phyloP scores from a whole-genome alignment of 371 early-diverging fungal genomes.

The Rhizopus stolonifer region DNA sequence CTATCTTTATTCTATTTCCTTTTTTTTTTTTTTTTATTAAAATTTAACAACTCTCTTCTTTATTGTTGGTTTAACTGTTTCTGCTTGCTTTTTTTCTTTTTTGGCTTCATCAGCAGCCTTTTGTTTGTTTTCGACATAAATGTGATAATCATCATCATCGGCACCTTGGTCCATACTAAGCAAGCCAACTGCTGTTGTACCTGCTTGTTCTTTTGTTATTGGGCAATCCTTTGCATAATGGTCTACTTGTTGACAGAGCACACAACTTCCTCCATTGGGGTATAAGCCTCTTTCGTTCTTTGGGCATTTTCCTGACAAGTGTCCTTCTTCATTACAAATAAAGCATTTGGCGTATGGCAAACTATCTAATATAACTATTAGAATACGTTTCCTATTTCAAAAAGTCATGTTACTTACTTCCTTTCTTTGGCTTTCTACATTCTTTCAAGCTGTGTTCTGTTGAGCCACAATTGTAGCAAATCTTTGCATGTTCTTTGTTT shows the following conservation, averaged over 20 bases:
- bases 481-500: conserved; percentile 45
- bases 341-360: conserved; percentile 81
- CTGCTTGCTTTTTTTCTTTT: conserved; percentile 33
- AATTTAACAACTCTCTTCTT: conserved; percentile 32
- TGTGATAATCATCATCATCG: conserved; percentile 80
- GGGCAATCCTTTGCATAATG: conserved; percentile 88
- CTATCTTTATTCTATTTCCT: too few species aligned
- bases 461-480: conserved; percentile 89
- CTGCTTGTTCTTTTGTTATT: conserved; percentile 62
- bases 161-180: conserved; percentile 74
- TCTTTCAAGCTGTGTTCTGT: conserved; percentile 76
- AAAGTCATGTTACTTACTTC: conserved; percentile 39
- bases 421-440: conserved; percentile 66
- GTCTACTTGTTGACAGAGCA: conserved; percentile 80
- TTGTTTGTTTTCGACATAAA: conserved; percentile 61
- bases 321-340: conserved; percentile 83
- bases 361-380: conserved; percentile 23
- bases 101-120: conserved; percentile 43
- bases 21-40: too few species aligned
- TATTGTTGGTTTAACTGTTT: conserved; percentile 5
- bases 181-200: conserved; percentile 64
- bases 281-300: conserved; percentile 88
- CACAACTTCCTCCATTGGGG: conserved; percentile 90
- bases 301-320: conserved; percentile 79
- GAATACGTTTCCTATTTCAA: not conserved